Base-by-base conservation (phyloP, 2,329 filamentous ascomycete species). In the Penicillium griseofulvum region DNA sequence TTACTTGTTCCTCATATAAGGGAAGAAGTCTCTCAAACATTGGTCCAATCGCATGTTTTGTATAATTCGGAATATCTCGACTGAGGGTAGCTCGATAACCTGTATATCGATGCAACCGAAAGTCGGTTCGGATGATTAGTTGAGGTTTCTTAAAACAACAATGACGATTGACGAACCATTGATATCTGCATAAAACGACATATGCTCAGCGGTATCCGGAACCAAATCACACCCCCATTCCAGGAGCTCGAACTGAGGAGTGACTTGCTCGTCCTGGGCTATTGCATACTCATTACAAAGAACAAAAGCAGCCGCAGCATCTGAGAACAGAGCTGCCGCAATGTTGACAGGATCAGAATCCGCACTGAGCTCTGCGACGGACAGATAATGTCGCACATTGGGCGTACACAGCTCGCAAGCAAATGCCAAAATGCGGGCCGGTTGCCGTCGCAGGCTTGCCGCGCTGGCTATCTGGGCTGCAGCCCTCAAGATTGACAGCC, bases 381-480 rank as follows among this genome's bases (percentile, higher is more conserved):
- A 24, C 11, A 51, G 38, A 26, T 37, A 24, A 28, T 34, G 29
- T 17, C 49, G 49, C 16, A 51, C 29, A 19, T 51, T 44, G 3
- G 49, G 49, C 16, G 49, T 51, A 24, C 49, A 51, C 12, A 51
- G 49, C 44, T 72, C 70, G 54, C 69, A 71, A 3, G 87, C 84
- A 31, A 89, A 74, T 4, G 87, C 85, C 37, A 90, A 70, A 5
- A 90, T 77, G 29, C 86, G 79, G 2, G 87, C 87, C 2, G 83
- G 82, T 57, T 78, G 79, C 2, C 82, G 75, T 47, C 84, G 76
- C 57, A 83, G 82, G 14, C 80, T 79, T 55, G 85, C 81, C 1
- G 86, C 86, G 12, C 87, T 73, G 2, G 86, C 87, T 19, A 90
- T 74, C 63, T 87, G 87, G 1, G 86, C 85, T 0, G 84, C 87